Conservation (phyloP, 2,329 filamentous ascomycete genomes). For the Fusarium vanettenii region DNA sequence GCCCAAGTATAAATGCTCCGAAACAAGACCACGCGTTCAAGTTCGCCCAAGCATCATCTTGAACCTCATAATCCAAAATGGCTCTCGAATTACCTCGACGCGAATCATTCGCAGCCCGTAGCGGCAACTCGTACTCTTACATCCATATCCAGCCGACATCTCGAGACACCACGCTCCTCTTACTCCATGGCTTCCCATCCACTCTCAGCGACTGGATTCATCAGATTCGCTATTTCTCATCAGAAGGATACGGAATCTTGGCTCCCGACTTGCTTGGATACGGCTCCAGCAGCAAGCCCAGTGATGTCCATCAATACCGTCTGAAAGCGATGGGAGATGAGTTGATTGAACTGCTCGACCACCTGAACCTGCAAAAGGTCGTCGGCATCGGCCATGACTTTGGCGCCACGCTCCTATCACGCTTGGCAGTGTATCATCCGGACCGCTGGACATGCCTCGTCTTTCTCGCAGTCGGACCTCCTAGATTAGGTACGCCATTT, state of each 20-base stretch:
- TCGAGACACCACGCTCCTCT: constrained; percentile 51
- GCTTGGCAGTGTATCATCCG: constrained; percentile 43
- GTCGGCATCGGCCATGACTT: constrained; percentile 57
- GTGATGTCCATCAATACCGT: constrained; percentile 43
- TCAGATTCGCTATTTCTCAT: constrained; percentile 50
- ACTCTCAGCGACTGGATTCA: constrained; percentile 56
- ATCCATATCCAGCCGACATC: constrained; percentile 37
- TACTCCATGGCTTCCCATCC: constrained; percentile 63
- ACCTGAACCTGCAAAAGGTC: constrained; percentile 48
- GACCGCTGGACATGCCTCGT: constrained; percentile 32
- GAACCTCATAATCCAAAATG: constrained; percentile 7
- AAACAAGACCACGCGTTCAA: not conserved
- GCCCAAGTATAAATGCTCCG: constrained; percentile 26
- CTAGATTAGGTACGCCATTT: constrained; percentile 43
- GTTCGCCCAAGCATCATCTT: not conserved
- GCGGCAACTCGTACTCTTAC: constrained; percentile 47
- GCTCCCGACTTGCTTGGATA: constrained; percentile 56
- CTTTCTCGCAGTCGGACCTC: constrained; percentile 48
- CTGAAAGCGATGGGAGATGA: constrained; percentile 48
- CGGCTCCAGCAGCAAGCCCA: constrained; percentile 49
- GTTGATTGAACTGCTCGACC: constrained; percentile 48
- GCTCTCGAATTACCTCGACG: not conserved
- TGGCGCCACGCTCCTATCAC: constrained; percentile 47
- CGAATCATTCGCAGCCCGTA: constrained; percentile 22
- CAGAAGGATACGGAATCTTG: constrained; percentile 55